Percentiles rank a stretch among this genome's conserved stretches.
Evolutionary conservation across 192 early-diverging fungal species (phyloP).

Genomic region (Coemansia reversa): DNA sequence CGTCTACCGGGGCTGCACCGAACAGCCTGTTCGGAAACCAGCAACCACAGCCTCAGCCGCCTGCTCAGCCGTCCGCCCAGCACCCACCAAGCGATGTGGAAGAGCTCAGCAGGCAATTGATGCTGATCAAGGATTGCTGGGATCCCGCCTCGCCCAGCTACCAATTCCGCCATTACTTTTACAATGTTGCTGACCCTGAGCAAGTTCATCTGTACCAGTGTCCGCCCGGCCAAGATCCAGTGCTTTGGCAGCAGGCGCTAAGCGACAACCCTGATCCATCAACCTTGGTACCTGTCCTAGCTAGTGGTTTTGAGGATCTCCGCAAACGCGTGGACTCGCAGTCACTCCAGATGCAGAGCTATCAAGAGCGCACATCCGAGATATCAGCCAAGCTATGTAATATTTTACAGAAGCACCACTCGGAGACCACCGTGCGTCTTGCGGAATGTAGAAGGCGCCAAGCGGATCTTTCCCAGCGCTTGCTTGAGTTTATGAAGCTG

Average conservation of each 20-base stretch:
- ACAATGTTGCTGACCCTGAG: slow-evolving; percentile 88
- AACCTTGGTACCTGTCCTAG: slow-evolving; percentile 88
- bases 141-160: slow-evolving; percentile 74
- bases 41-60: slow-evolving; percentile 48
- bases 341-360: slow-evolving; percentile 63
- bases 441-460: slow-evolving; percentile 80
- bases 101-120: slow-evolving; percentile 61
- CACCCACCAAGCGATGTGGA: slow-evolving; percentile 32
- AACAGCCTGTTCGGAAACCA: slow-evolving; percentile 18
- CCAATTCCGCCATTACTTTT: slow-evolving; percentile 93
- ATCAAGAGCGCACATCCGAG: slow-evolving; percentile 73
- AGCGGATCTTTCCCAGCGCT: slow-evolving; percentile 69
- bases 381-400: slow-evolving; percentile 58
- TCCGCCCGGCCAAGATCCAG: slow-evolving; percentile 65
- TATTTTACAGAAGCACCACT: slow-evolving; percentile 64
- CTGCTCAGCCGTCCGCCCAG: slow-evolving; percentile 3
- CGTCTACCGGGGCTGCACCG: not conserved
- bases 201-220: slow-evolving; percentile 78
- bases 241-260: slow-evolving; percentile 80
- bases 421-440: slow-evolving; percentile 71
- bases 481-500: slow-evolving; percentile 83
- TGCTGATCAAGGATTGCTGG: slow-evolving; percentile 72
- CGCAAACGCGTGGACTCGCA: slow-evolving; percentile 83
- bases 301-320: slow-evolving; percentile 87
- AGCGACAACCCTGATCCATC: slow-evolving; percentile 84